Percentiles rank a stretch among this genome's conserved stretches.
phyloP scores from a whole-genome alignment of 768 basidiomycete species.

The Kwoniella botswanensis region DNA sequence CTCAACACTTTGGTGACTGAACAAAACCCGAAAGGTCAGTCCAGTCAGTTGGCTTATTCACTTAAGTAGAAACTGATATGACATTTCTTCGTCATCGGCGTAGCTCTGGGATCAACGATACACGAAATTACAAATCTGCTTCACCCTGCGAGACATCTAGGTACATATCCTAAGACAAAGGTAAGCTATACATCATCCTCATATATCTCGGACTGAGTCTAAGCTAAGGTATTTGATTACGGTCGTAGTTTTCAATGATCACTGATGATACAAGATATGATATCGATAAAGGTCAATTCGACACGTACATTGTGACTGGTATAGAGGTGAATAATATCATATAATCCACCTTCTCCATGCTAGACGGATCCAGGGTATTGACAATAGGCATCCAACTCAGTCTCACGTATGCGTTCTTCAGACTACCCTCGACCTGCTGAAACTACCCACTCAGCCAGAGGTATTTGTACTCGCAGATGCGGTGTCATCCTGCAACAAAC shows the following conservation, averaged over 20 bases:
- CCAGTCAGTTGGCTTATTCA: neutral
- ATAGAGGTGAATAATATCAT: slow-evolving; percentile 70
- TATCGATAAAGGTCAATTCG: slow-evolving; percentile 63
- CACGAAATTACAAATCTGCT: slow-evolving; percentile 65
- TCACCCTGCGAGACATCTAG: slow-evolving; percentile 34
- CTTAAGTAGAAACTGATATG: too few relatives aligned
- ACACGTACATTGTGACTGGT: slow-evolving; percentile 76
- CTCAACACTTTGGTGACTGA: slow-evolving; percentile 81
- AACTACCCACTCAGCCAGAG: slow-evolving; percentile 45
- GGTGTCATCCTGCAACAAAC: slow-evolving; percentile 77
- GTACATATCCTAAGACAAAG: slow-evolving; percentile 68
- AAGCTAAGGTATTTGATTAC: neutral
- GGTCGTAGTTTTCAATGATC: slow-evolving; percentile 75
- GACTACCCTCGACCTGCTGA: slow-evolving; percentile 71
- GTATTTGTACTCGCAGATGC: slow-evolving; percentile 81
- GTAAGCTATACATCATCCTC: slow-evolving; percentile 11
- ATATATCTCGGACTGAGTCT: neutral
- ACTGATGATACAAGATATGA: slow-evolving; percentile 68
- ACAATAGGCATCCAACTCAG: slow-evolving; percentile 58
- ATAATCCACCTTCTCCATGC: neutral
- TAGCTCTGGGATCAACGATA: slow-evolving; percentile 73
- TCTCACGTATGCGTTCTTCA: slow-evolving; percentile 89
- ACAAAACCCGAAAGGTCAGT: slow-evolving; percentile 76
- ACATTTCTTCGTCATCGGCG: neutral
- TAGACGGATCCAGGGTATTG: neutral